Conservation (phyloP, 1,284 basidiomycete genomes). For the Melampsora americana region DNA sequence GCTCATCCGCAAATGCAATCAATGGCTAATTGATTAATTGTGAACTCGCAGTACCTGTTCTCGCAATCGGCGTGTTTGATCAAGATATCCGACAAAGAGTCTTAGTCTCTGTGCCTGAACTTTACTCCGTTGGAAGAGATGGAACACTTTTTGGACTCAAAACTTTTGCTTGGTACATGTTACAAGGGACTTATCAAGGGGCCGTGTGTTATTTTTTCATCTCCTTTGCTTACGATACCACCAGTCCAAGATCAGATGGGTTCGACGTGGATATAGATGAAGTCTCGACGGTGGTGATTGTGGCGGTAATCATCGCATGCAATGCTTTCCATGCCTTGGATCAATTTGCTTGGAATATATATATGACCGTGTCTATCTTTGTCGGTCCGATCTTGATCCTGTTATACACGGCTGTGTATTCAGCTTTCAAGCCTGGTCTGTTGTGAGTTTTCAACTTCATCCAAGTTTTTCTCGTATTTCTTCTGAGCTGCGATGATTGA, state of each 20-base stretch:
- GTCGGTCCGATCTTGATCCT: slow-evolving; percentile 73
- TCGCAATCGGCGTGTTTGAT: slow-evolving; percentile 95
- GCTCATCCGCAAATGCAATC: background rate
- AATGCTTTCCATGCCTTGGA: slow-evolving; percentile 89
- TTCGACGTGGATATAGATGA: slow-evolving; percentile 77
- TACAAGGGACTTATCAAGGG: slow-evolving; percentile 76
- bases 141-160: slow-evolving; percentile 77
- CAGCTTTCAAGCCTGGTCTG: slow-evolving; percentile 37
- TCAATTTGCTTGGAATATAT: slow-evolving; percentile 82
- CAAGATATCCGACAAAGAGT: slow-evolving; percentile 70
- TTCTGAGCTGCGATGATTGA: background rate
- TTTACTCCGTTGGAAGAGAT: slow-evolving; percentile 79
- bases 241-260: slow-evolving; percentile 74
- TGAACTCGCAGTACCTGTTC: slow-evolving; percentile 64
- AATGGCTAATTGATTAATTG: background rate
- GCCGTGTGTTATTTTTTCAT: slow-evolving; percentile 79
- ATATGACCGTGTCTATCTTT: slow-evolving; percentile 80
- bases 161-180: slow-evolving; percentile 76
- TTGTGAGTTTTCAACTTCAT: slow-evolving; percentile 27
- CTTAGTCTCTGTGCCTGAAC: slow-evolving; percentile 86
- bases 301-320: slow-evolving; percentile 74
- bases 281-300: slow-evolving; percentile 67
- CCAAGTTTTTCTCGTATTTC: background rate
- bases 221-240: slow-evolving; percentile 73
- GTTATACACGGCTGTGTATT: slow-evolving; percentile 76